Base-by-base conservation (phyloP, 495 filamentous ascomycete species). In the Aspergillus sclerotioniger region DNA sequence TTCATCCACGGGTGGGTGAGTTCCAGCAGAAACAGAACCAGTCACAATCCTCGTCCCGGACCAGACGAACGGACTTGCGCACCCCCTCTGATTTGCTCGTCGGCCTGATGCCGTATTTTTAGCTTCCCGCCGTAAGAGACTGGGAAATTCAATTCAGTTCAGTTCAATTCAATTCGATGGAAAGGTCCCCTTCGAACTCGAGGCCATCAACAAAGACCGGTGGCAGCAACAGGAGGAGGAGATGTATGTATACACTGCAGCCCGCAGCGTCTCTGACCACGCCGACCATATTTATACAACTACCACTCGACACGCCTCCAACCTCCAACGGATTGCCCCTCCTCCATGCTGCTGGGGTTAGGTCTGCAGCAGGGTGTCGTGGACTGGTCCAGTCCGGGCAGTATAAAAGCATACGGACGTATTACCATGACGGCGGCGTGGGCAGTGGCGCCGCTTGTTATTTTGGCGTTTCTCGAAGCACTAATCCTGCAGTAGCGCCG, bases 121-220 rank as follows among this genome's bases (percentile, higher is more conserved):
- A 51, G 48, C 46, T 56, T 62, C 60, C 60, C 60, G 60, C 56
- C 60, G 56, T 62, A 59, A 59, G 60, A 62, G 25, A 25, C 5
- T 25, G 25, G 25, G 25, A 25, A 25, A 25, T 25, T 25, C 25
- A 25, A 25, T 25, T 25, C 25, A 25, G 5, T 25, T 25, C 25
- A 25, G 5, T 25, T 25, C 25, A 25, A 25, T 25, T 5, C n/a
- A n/a, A n/a, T n/a, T n/a, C n/a, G n/a, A n/a, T n/a, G n/a, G n/a
- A n/a, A n/a, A n/a, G n/a, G n/a, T n/a, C n/a, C n/a, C n/a, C n/a
- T n/a, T n/a, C n/a, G n/a, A 5, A 25, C 25, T 25, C 25, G 25
- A 25, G 25, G 25, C 25, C 33, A 37, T 2, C 8, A 15, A 37
- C 13, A 15, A 15, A 8, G 33, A 3, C 13, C 33, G 33, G 33